Evolutionary conservation across 164 flowering plant genomes (phyloP), one percentile per base, ranked within the genome.

Genomic region (Santalum album): DNA sequence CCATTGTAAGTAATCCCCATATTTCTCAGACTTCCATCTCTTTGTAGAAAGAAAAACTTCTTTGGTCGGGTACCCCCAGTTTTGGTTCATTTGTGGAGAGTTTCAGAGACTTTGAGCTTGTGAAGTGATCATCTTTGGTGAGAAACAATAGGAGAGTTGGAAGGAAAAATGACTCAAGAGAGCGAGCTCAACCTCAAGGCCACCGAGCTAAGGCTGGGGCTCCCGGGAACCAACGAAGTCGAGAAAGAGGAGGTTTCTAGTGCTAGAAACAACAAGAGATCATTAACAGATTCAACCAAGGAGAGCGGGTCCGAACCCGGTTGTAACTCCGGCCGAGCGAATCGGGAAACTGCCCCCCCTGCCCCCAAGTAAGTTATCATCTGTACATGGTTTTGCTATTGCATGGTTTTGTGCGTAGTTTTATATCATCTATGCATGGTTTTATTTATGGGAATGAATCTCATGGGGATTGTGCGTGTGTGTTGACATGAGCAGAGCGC

Each of bases 401-500:
- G 1, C 12, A 32, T 32, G 36, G 35, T 32, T 32, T 32, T 32
- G 5, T 32, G 1, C 12, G 7, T 32, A 6, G 7, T 32, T 32
- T 32, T 32, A 12, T 32, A 0, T 32, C 12, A 12, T 0, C 12
- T 32, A 32, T 32, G 1, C 36, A 32, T 12, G 7, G 36, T 7
- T 32, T 32, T n/a, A n/a, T n/a, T n/a, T n/a, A n/a, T n/a, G n/a
- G n/a, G n/a, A 38, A 38, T 9, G 16, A 38, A 38, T 38, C 34
- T 29, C 34, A 38, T 38, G 42, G 9, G 42, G 42, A 14, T 38
- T 38, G 42, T 38, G 4, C 42, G 14, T 12, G 36, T n/a, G n/a
- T n/a, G n/a, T n/a, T n/a, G n/a, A n/a, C n/a, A n/a, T n/a, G n/a
- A 15, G 42, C 76, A 87, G 96, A 53, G 75, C 78, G 51, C 90